These are phyloP conservation scores for Aspergillus cavernicola DNA, from an alignment of 495 filamentous ascomycete genomes.

Conservation along the genomic window DNA sequence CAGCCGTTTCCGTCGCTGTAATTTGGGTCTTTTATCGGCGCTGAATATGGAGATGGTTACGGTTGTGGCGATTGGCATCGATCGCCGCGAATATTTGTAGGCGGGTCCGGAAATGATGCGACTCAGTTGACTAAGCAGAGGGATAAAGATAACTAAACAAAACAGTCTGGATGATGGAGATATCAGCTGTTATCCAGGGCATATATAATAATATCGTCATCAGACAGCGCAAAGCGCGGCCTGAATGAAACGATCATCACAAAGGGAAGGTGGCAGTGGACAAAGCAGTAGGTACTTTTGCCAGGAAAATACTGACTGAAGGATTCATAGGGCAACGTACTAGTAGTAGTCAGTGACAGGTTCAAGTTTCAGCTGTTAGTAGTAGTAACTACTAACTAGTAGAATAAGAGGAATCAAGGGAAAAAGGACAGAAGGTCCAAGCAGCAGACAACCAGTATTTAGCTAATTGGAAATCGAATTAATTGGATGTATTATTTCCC, in stretches of 20 bases:
- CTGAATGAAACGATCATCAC: not conserved
- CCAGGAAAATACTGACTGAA: not conserved
- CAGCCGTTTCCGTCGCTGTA: conserved; percentile 25
- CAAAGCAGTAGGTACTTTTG: not conserved
- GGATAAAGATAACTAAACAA: conserved; percentile 1
- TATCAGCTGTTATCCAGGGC: not conserved
- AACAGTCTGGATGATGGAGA: not conserved
- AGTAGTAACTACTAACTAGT: no score
- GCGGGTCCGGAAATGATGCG: conserved; percentile 20
- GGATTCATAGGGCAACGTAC: no score
- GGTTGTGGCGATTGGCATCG: not conserved
- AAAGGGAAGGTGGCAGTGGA: not conserved
- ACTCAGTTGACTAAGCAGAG: conserved; percentile 21
- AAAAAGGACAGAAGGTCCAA: not conserved
- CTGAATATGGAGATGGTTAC: not conserved
- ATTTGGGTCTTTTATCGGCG: conserved; percentile 8
- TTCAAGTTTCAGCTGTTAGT: no score
- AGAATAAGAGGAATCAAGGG: not conserved
- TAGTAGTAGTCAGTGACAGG: no score
- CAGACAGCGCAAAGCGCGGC: conserved; percentile 2
- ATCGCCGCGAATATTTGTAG: not conserved
- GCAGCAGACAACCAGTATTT: not conserved
- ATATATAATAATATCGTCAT: not conserved
- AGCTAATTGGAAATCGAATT: no score
- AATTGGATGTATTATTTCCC: conserved; percentile 1